Evolutionary conservation across 1,139 yeast species (phyloP).

Genomic region (Komagataea norvegica): DNA sequence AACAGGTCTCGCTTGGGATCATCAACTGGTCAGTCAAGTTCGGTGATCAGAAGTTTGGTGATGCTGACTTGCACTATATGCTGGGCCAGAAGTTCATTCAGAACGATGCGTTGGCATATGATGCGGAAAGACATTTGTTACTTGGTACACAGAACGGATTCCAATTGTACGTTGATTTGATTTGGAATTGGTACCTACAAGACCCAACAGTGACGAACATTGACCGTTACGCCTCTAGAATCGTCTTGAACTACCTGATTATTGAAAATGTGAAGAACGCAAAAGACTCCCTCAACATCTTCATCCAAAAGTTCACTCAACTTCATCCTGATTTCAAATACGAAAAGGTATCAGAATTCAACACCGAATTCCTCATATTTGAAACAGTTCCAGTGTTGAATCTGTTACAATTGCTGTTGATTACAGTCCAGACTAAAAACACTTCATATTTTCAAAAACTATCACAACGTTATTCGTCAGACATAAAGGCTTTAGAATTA

Average conservation of each 20-base stretch:
- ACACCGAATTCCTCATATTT: slow-evolving; percentile 12
- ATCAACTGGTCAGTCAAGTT: slow-evolving; percentile 58
- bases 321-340: slow-evolving; percentile 17
- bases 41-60: slow-evolving; percentile 58
- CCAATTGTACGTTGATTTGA: slow-evolving; percentile 46
- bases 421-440: slow-evolving; percentile 54
- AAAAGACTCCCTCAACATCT: slow-evolving; percentile 38
- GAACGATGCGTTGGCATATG: slow-evolving; percentile 33
- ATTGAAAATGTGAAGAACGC: slow-evolving; percentile 60
- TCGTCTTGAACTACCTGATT: slow-evolving; percentile 65
- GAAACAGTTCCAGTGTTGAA: slow-evolving; percentile 43
- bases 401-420: slow-evolving; percentile 63
- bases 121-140: slow-evolving; percentile 58
- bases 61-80: slow-evolving; percentile 66
- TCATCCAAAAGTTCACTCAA: slow-evolving; percentile 32
- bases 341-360: slow-evolving; percentile 12
- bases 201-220: slow-evolving; percentile 35
- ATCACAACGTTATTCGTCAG: slow-evolving; percentile 43
- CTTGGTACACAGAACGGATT: slow-evolving; percentile 60
- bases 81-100: slow-evolving; percentile 62
- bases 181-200: slow-evolving; percentile 52
- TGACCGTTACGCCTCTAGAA: slow-evolving; percentile 53
- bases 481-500: slow-evolving; percentile 34
- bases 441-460: slow-evolving; percentile 49
- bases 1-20: slow-evolving; percentile 59